Base-by-base conservation (phyloP, 75 land plant genomes). In the Adiantum capillusveneris region DNA sequence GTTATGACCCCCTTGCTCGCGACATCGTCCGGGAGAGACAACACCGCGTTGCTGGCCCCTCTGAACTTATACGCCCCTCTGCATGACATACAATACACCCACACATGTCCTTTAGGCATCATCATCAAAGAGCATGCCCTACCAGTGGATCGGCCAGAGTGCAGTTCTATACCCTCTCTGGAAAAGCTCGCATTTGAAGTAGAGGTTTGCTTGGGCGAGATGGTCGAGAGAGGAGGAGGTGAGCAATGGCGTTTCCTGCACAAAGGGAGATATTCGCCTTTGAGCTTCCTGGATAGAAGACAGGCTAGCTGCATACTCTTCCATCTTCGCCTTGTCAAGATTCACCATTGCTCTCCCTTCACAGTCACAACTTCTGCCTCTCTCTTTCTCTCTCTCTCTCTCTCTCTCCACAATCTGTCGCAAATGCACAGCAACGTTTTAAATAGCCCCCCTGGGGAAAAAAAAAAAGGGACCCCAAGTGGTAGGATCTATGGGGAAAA, bases 51-150 rank as follows among this genome's bases (percentile, higher is more conserved):
- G 63, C 81, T 79, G 36, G 97, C 97, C 45, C 97, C 97, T 71
- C 97, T 73, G 63, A 92, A 84, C 58, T 92, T 92, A 53, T 88
- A 92, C 21, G 97, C 88, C 43, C 97, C 97, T 13, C 97, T 91
- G 80, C 7, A 34, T 9, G 25, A 44, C 26, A 20, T 29, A 42
- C 12, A 2, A 30, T n/a, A n/a, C n/a, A n/a, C n/a, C n/a, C n/a
- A n/a, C n/a, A n/a, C n/a, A n/a, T n/a, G n/a, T n/a, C n/a, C n/a
- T n/a, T n/a, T n/a, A n/a, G n/a, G n/a, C n/a, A n/a, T n/a, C n/a
- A n/a, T n/a, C n/a, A n/a, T n/a, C n/a, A n/a, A n/a, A n/a, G n/a
- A n/a, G n/a, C n/a, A n/a, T n/a, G n/a, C n/a, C n/a, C n/a, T n/a
- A n/a, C n/a, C 27, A 51, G 51, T 6, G 12, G 39, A 42, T 20